phyloP scores from a whole-genome alignment of 169 alveolate genomes.

The Cryptosporidium ryanae region DNA sequence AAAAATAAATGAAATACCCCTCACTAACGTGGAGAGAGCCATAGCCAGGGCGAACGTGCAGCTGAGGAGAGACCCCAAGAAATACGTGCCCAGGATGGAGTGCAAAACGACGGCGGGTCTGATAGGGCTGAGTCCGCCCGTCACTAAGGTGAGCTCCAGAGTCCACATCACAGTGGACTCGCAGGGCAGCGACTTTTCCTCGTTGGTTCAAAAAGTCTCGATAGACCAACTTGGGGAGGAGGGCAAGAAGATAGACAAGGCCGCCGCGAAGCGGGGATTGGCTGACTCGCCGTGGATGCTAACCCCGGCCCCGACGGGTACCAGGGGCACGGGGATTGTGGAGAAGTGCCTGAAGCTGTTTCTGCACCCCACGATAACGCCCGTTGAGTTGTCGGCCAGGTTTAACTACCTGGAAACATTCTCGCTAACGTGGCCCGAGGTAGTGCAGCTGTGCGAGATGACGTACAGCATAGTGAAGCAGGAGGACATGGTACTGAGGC shows the following conservation, averaged over 20 bases:
- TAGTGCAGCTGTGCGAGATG: constrained; percentile 81
- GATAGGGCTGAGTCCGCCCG: constrained; percentile 52
- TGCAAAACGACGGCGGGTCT: constrained; percentile 68
- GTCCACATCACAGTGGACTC: constrained; percentile 68
- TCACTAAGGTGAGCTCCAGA: constrained; percentile 63
- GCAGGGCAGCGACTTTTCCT: constrained; percentile 85
- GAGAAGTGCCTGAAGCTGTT: constrained; percentile 57
- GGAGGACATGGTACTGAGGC: constrained; percentile 95
- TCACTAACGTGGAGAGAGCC: constrained; percentile 68
- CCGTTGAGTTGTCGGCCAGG: constrained; percentile 68
- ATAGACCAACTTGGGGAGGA: constrained; percentile 91
- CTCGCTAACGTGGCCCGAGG: constrained; percentile 83
- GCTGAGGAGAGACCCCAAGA: constrained; percentile 24
- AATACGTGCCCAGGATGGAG: constrained; percentile 60
- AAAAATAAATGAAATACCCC: constrained; percentile 32
- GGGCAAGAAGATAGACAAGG: constrained; percentile 88
- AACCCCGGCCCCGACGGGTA: constrained; percentile 46
- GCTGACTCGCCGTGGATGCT: constrained; percentile 70
- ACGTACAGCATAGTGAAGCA: constrained; percentile 85
- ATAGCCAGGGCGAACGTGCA: constrained; percentile 65
- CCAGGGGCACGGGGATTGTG: constrained; percentile 44
- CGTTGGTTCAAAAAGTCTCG: constrained; percentile 87
- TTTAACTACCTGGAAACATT: constrained; percentile 54
- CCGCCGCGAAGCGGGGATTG: constrained; percentile 79
- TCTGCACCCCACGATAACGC: constrained; percentile 64